Evolutionary conservation across 2,329 filamentous ascomycete genomes (phyloP), one percentile per base, ranked within the genome.

Genomic region (Talaromyces rugulosus): DNA sequence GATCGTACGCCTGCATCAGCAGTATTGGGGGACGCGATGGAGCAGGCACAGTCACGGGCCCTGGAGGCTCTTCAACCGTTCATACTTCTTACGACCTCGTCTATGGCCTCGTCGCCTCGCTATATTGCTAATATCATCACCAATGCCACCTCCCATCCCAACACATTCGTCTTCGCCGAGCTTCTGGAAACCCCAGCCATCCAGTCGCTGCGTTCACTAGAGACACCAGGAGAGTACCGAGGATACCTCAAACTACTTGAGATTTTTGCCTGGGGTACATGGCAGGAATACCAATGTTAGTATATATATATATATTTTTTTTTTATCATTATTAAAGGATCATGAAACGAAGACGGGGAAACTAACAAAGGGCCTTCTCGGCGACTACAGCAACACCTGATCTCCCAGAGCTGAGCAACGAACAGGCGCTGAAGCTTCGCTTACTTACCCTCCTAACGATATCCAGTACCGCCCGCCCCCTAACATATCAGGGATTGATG

Each of bases 231-330:
- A 40, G 89, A 96, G 56, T 85, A 89, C 69, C 78, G 82, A 6
- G 69, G 75, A 47, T 80, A 91, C 76, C 82, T 95, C 57, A 85
- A 81, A 1, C 83, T 96, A 14, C 88, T 99, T 52, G 85, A 93
- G 76, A 88, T 96, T 70, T 99, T 99, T 78, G 91, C 92, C 63
- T 92, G 95, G 82, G 95, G 94, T 64, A 96, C 92, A 63, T 97
- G 92, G 81, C 80, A 85, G 63, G 85, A 89, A 68, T 97, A 96
- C 80, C 82, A 84, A 74, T 73, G 86, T 87, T 71, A 61, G 72
- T 50, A n/a, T n/a, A n/a, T n/a, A n/a, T n/a, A n/a, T n/a, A n/a
- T n/a, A n/a, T n/a, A 12, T 23, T 47, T 27, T 47, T 23, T 12
- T 44, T 58, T 51, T 23, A 54, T 23, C 31, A 55, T 54, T 54